Conservation (phyloP, 169 alveolate genomes). For the Cryptosporidium sp. region DNA sequence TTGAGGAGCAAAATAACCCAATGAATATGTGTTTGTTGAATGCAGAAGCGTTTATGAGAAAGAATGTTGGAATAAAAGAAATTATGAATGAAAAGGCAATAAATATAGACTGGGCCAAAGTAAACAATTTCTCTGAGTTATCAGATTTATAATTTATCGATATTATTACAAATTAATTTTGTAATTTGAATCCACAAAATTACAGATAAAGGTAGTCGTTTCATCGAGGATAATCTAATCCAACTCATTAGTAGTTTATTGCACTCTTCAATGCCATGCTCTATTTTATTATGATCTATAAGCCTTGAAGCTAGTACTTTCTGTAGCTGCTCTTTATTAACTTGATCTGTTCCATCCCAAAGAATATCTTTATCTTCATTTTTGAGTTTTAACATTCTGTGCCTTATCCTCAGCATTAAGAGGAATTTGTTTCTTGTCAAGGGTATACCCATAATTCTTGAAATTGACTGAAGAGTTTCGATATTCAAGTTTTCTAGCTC, state of each 20-base stretch:
- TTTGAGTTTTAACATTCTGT: conserved; percentile 10
- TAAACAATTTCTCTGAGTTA: conserved; percentile 5
- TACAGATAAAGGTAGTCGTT: neutral
- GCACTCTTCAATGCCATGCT: neutral
- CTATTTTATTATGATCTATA: neutral
- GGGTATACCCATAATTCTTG: neutral
- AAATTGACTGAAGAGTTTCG: conserved; percentile 83
- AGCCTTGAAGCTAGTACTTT: conserved; percentile 19
- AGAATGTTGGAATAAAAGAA: conserved; percentile 45
- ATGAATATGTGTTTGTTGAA: conserved; percentile 14
- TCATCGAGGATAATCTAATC: neutral
- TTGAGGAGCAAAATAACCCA: neutral
- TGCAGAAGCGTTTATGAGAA: conserved; percentile 52
- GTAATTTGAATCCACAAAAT: neutral
- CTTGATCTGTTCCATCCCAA: conserved; percentile 12
- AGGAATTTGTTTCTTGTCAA: neutral
- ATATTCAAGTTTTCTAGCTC: conserved; percentile 87
- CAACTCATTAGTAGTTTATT: neutral
- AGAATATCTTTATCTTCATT: conserved; percentile 32
- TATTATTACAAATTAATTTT: neutral
- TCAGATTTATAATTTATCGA: neutral
- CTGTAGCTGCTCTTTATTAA: neutral
- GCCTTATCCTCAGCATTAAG: neutral
- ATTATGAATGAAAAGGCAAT: conserved; percentile 32
- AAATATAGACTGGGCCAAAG: conserved; percentile 49